These are phyloP conservation scores for Rhododendron vialii DNA, from an alignment of 148 eudicot genomes.

Conservation along the genomic window DNA sequence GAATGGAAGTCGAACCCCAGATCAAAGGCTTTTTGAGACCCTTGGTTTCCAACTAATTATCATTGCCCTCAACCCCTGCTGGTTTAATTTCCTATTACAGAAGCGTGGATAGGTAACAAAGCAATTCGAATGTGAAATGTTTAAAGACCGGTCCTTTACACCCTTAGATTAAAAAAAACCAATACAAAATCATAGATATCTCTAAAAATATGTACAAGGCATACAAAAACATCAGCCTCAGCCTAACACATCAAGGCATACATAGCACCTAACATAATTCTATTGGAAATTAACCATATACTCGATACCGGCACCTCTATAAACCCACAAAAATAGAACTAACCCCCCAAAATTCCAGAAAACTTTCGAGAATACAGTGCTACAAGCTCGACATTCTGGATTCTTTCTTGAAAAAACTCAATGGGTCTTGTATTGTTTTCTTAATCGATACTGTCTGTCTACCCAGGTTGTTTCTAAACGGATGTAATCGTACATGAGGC, in stretches of 20 bases:
- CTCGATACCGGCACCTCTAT: background rate
- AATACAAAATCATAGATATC: background rate
- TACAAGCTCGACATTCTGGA: background rate
- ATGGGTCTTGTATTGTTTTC: background rate
- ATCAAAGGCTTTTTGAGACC: background rate
- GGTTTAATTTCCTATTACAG: background rate
- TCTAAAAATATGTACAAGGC: background rate
- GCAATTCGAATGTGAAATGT: background rate
- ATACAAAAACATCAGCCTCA: background rate
- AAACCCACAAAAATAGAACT: background rate
- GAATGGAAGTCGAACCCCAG: background rate
- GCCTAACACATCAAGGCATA: background rate
- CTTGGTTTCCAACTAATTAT: background rate
- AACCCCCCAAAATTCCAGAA: background rate
- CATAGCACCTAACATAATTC: background rate
- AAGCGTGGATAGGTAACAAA: background rate
- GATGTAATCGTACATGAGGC: slow-evolving; percentile 20
- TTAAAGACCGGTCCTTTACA: background rate
- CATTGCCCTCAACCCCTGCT: no score
- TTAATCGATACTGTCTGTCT: background rate
- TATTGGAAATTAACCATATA: background rate
- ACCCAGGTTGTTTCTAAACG: background rate
- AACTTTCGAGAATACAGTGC: background rate
- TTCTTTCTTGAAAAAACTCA: background rate
- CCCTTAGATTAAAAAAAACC: background rate